phyloP scores from a whole-genome alignment of 139 green algal species.

The Chlorella sp. region DNA sequence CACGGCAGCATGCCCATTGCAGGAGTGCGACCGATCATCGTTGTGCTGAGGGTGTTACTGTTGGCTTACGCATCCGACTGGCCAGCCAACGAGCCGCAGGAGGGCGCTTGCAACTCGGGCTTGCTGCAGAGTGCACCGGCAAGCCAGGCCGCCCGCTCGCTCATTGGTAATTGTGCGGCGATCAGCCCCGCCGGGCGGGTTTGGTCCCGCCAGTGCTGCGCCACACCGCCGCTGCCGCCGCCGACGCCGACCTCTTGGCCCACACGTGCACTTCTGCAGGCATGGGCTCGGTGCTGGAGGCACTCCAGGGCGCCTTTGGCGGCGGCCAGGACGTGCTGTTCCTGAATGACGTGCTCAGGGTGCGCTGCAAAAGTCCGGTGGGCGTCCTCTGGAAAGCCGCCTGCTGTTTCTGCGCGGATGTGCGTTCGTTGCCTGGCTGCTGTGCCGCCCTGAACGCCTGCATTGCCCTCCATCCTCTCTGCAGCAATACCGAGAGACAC shows the following conservation, averaged over 20 bases:
- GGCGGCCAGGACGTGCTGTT: background rate
- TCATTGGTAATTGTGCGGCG: no score
- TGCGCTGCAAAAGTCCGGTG: background rate
- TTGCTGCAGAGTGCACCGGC: no score
- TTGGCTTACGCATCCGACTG: no score
- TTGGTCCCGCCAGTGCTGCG: background rate
- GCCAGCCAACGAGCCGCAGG: no score
- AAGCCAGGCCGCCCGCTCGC: no score
- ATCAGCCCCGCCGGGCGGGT: no score
- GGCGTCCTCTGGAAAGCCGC: background rate
- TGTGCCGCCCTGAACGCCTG: background rate
- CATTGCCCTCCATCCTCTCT: background rate
- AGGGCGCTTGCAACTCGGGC: no score
- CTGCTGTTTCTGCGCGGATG: background rate
- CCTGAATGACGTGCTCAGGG: background rate
- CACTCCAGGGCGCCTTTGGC: background rate
- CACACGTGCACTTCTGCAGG: background rate
- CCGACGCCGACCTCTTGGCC: background rate
- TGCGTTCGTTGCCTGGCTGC: background rate
- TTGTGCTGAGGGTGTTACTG: no score
- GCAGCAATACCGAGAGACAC: conserved; percentile 19
- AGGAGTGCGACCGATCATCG: no score
- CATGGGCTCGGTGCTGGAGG: background rate
- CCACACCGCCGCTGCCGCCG: background rate
- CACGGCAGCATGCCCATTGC: no score